phyloP scores from a whole-genome alignment of 495 filamentous ascomycete genomes.

The Chaetomium cochliodes region DNA sequence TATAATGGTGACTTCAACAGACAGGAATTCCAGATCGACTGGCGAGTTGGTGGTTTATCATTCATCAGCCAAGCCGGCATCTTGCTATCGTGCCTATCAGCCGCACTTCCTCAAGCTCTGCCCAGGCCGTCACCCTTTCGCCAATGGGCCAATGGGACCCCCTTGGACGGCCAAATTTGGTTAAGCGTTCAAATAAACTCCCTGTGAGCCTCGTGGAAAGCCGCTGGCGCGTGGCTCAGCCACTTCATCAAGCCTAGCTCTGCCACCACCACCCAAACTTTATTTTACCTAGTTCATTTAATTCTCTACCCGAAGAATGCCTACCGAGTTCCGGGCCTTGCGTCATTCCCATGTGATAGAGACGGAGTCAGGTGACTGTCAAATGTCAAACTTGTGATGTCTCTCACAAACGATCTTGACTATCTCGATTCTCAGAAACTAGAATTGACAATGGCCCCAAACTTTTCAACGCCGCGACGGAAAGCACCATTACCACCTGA shows the following conservation, averaged over 20 bases:
- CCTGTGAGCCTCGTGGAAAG: constrained; percentile 5
- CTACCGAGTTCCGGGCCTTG: not conserved
- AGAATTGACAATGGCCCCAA: too few species aligned
- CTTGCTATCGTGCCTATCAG: too few species aligned
- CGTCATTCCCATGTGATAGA: not conserved
- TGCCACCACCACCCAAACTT: constrained; percentile 7
- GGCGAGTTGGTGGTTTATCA: too few species aligned
- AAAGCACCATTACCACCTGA: too few species aligned
- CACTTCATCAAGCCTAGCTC: not conserved
- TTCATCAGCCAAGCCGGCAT: too few species aligned
- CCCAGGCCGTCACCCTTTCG: too few species aligned
- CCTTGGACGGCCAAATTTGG: not conserved
- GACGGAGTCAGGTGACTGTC: not conserved
- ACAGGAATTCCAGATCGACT: too few species aligned
- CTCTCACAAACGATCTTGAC: not conserved
- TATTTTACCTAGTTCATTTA: not conserved
- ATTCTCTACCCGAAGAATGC: not conserved
- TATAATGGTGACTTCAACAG: too few species aligned
- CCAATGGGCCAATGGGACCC: too few species aligned
- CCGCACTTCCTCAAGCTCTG: too few species aligned
- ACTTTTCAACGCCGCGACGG: too few species aligned
- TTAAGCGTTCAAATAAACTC: not conserved
- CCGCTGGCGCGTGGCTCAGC: constrained; percentile 9
- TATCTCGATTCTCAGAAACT: not conserved
- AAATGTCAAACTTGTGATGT: too few species aligned